Conservation (phyloP, 192 early-diverging fungal genomes). For the Haplosporangium gracile region DNA sequence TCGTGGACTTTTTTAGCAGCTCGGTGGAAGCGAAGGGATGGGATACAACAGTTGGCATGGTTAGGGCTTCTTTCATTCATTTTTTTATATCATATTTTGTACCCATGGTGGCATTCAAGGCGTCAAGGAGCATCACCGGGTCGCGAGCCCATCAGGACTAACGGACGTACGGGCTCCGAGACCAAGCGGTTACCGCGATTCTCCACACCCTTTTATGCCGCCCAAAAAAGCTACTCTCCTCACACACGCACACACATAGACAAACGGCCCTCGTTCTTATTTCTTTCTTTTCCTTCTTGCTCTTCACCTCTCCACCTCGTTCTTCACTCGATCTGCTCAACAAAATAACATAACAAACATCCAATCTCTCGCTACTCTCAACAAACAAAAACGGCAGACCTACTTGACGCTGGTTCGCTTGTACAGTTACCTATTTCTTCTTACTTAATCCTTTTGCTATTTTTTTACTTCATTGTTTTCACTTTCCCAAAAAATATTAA, state of each 20-base stretch:
- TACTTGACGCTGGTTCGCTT: not conserved
- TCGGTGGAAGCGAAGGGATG: not conserved
- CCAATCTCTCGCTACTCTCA: not conserved
- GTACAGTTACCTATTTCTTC: not conserved
- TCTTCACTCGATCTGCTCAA: not conserved
- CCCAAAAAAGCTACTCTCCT: not conserved
- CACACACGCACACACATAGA: not conserved
- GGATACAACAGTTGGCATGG: not conserved
- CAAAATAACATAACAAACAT: conserved; percentile 1
- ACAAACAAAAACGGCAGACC: not conserved
- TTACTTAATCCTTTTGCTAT: not conserved
- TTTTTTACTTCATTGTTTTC: not conserved
- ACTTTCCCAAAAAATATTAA: not conserved
- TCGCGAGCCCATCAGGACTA: no score
- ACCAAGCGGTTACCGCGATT: no score
- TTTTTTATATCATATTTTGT: no score
- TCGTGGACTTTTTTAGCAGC: conserved; percentile 1
- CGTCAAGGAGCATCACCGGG: no score
- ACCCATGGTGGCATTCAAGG: no score
- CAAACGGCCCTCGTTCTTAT: not conserved
- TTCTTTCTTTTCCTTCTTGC: not conserved
- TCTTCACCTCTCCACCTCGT: not conserved
- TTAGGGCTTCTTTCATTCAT: no score
- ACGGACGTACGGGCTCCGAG: no score
- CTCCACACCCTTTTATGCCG: no score